A percentile compares a stretch with the other conserved stretches of the same genome.
These are phyloP conservation scores for Sorghum bicolor DNA, from an alignment of 176 grass and related monocot genomes.

Conservation along the genomic window Sorghum_bicolor_NCBIv3 NC_012871.2:63469501-63470000, in stretches of 20 bases:
- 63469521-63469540: too few species aligned
- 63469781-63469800: neutral
- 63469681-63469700: too few species aligned
- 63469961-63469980: conserved; percentile 7
- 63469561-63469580: too few species aligned
- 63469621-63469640: too few species aligned
- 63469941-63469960: neutral
- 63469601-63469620: too few species aligned
- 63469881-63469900: conserved; percentile 23
- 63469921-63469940: neutral
- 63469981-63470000: conserved; percentile 19
- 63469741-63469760: too few species aligned
- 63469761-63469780: neutral
- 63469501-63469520: too few species aligned
- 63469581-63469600: too few species aligned
- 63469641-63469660: too few species aligned
- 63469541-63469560: too few species aligned
- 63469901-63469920: conserved; percentile 9
- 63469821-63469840: conserved; percentile 25
- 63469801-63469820: conserved; percentile 30
- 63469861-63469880: conserved; percentile 2
- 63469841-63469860: conserved; percentile 4
- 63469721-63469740: neutral
- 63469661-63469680: too few species aligned
- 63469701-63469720: neutral